Percentiles rank a stretch among this genome's conserved stretches.
Evolutionary conservation across 2,329 filamentous ascomycete species (phyloP).

Genomic region (Fusarium secorum): DNA sequence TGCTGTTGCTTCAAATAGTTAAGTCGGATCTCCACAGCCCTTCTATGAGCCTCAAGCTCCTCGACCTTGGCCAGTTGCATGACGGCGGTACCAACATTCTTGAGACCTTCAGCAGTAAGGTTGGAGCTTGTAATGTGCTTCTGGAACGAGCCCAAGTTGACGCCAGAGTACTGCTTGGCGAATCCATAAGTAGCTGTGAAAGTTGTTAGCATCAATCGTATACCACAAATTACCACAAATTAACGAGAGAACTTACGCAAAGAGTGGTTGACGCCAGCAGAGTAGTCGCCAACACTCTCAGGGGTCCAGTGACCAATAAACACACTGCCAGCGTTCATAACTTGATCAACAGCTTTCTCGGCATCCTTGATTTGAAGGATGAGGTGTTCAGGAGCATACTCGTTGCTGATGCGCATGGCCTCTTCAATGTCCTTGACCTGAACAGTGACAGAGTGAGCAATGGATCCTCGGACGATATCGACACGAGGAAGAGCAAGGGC

Average conservation of each 20-base stretch:
- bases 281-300: conserved; percentile 97
- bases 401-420: conserved; percentile 85
- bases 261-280: conserved; percentile 96
- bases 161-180: conserved; percentile 97
- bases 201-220: conserved; percentile 30
- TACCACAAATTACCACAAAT: neutral
- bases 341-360: conserved; percentile 74
- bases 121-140: conserved; percentile 98
- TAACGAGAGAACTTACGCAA: conserved; percentile 74
- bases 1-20: conserved; percentile 53
- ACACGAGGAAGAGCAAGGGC: conserved; percentile 87
- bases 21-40: conserved; percentile 87
- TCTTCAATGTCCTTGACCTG: conserved; percentile 74
- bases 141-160: conserved; percentile 93
- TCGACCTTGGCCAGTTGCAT: conserved; percentile 96
- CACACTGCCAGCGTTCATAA: conserved; percentile 94
- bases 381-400: conserved; percentile 95
- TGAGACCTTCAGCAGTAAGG: conserved; percentile 83
- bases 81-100: conserved; percentile 85
- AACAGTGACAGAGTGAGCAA: conserved; percentile 90
- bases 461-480: conserved; percentile 89
- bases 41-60: conserved; percentile 90
- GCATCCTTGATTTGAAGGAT: conserved; percentile 89
- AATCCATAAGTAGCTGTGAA: conserved; percentile 89
- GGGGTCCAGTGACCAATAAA: conserved; percentile 97